Conservation (phyloP, 495 filamentous ascomycete genomes). For the Monascus purpureus region DNA sequence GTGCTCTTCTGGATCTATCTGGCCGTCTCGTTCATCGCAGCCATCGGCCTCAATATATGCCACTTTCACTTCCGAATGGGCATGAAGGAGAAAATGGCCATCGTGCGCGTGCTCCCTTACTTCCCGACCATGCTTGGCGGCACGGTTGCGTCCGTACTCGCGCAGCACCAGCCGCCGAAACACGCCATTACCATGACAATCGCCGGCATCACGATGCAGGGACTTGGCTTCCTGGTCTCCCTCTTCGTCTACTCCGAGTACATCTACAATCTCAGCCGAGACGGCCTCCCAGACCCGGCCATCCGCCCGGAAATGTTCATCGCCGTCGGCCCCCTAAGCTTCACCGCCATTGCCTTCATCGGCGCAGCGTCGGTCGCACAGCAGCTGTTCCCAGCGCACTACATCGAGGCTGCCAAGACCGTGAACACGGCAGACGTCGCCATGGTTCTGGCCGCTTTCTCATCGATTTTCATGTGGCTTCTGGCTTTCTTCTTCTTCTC, state of each 20-base stretch:
- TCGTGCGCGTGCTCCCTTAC: slow-evolving; percentile 7
- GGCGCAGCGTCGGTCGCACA: slow-evolving; percentile 30
- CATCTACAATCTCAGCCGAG: slow-evolving; percentile 31
- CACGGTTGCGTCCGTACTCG: slow-evolving; percentile 13
- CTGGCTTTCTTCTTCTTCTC: slow-evolving; percentile 51
- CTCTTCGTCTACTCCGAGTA: slow-evolving; percentile 22
- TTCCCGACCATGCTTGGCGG: slow-evolving; percentile 17
- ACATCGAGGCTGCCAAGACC: slow-evolving; percentile 1
- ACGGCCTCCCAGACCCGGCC: slow-evolving; percentile 28
- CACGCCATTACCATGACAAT: slow-evolving; percentile 13
- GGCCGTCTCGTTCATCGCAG: slow-evolving; percentile 6
- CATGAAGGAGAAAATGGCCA: slow-evolving; percentile 3
- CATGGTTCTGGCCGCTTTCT: slow-evolving; percentile 24
- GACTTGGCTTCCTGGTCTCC: slow-evolving; percentile 15
- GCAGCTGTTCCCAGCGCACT: slow-evolving; percentile 10
- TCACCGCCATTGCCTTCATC: slow-evolving; percentile 45
- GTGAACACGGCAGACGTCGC: slow-evolving; percentile 12
- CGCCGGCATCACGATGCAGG: slow-evolving; percentile 15
- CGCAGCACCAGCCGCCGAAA: slow-evolving; percentile 6
- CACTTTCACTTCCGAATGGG: slow-evolving; percentile 4
- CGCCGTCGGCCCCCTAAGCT: slow-evolving; percentile 43
- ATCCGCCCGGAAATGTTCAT: slow-evolving; percentile 46
- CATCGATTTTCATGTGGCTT: slow-evolving; percentile 43
- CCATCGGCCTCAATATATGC: slow-evolving; percentile 6
- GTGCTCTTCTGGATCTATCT: slow-evolving; percentile 23